Evolutionary conservation across 1,284 basidiomycete species (phyloP).

Genomic region (Cerioporus squamosus): DNA sequence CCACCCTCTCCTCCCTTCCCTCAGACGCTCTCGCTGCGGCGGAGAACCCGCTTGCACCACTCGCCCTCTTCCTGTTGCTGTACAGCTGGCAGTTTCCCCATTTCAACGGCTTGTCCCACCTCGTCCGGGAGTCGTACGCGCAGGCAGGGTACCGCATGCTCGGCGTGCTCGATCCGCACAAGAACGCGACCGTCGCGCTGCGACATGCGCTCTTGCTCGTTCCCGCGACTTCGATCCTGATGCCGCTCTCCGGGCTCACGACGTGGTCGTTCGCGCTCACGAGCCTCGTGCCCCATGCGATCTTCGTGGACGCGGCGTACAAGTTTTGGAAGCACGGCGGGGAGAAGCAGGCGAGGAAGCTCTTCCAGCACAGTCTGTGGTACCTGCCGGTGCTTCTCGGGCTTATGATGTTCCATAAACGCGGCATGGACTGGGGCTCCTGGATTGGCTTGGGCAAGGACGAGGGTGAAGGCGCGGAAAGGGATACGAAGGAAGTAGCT

Average conservation of each 20-base stretch:
- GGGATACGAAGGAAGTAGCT: too few species aligned
- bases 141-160: constrained; percentile 96
- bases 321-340: constrained; percentile 74
- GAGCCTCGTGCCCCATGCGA: constrained; percentile 75
- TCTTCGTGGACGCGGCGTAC: constrained; percentile 75
- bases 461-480: constrained; percentile 9
- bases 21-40: constrained; percentile 50
- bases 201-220: constrained; percentile 83
- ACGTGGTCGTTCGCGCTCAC: constrained; percentile 88
- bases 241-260: constrained; percentile 88
- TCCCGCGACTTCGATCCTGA: constrained; percentile 80
- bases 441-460: constrained; percentile 48
- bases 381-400: constrained; percentile 91
- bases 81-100: constrained; percentile 99
- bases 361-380: constrained; percentile 89
- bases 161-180: constrained; percentile 76
- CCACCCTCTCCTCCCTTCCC: constrained; percentile 36
- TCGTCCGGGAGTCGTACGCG: constrained; percentile 89
- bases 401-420: constrained; percentile 95
- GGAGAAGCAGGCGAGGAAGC: constrained; percentile 81
- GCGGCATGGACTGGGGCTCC: constrained; percentile 74
- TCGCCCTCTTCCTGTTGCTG: constrained; percentile 80
- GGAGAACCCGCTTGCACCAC: constrained; percentile 78
- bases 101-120: constrained; percentile 93
- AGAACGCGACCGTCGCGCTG: constrained; percentile 87